Base-by-base conservation (phyloP, 1,139 yeast genomes). In the Kurtzmaniella natalensis region DNA sequence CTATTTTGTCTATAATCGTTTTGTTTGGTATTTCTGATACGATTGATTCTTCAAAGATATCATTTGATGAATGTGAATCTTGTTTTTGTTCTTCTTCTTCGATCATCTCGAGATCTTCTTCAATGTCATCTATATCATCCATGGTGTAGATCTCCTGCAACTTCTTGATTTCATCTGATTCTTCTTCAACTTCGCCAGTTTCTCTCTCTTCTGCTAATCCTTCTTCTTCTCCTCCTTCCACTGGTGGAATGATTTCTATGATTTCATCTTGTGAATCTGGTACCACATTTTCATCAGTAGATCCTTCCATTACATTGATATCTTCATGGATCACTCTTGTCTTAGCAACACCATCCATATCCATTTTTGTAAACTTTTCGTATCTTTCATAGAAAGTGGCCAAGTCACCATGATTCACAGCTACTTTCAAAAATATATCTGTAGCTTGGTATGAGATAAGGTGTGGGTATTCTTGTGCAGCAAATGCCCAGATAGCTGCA, bases 401-500 rank as follows among this genome's bases (percentile, higher is more conserved):
- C 13, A 74, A 52, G 17, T 48, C 40, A 0, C 76, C 76, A 30
- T 70, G 59, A 28, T 69, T 61, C 2, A 76, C 64, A 0, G 81
- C 76, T 16, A 81, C 66, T 37, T 68, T 68, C 44, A 86, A 58
- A 47, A 69, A 82, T 1, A 78, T 64, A 29, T 72, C 69, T 13
- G 77, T 57, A 7, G 71, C 56, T 18, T 64, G 61, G 1, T 50
- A 49, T 32, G 62, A 70, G 20, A 83, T 54, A 25, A 67, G 54
- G 1, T 55, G 48, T 0, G 77, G 78, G 31, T 62, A 55, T 28
- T 55, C 51, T 26, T 68, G 51, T 11, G 72, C 42, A 9, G 75
- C 57, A 47, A 72, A 81, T 3, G 72, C 72, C 80, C 94, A 78
- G 9, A 89, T 39, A 0, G 97, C 97, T 37, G 77, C 70, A 0